phyloP scores from a whole-genome alignment of 1,139 yeast genomes.

The Pichia sp. region DNA sequence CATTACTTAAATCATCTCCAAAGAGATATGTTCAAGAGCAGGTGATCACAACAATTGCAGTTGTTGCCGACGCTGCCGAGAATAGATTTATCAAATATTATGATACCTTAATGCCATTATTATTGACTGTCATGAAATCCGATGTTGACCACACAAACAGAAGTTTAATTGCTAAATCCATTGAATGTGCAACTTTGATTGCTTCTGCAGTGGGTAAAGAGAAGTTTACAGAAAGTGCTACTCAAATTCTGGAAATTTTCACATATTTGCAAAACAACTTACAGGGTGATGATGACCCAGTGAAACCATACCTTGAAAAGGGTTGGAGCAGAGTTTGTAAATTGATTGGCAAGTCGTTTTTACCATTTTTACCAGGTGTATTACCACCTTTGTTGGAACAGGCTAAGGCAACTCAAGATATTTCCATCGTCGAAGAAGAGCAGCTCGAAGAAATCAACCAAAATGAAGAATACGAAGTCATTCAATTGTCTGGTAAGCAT shows the following conservation, averaged over 20 bases:
- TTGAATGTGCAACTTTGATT: conserved; percentile 90
- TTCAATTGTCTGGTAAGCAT: conserved; percentile 85
- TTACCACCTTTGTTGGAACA: conserved; percentile 81
- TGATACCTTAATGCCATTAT: conserved; percentile 89
- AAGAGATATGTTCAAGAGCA: conserved; percentile 95
- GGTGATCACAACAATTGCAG: conserved; percentile 92
- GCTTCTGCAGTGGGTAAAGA: conserved; percentile 97
- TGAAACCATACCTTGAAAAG: conserved; percentile 80
- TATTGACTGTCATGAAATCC: conserved; percentile 71
- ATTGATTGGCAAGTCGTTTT: conserved; percentile 77
- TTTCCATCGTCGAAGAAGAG: conserved; percentile 81
- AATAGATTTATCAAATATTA: conserved; percentile 83
- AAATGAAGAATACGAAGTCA: conserved; percentile 94
- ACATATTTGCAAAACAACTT: conserved; percentile 65
- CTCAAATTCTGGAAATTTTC: conserved; percentile 68
- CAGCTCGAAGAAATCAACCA: conserved; percentile 78
- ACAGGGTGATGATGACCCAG: conserved; percentile 68
- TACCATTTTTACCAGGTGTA: conserved; percentile 84
- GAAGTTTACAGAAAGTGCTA: conserved; percentile 72
- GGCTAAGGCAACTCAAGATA: conserved; percentile 87
- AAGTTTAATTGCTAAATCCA: conserved; percentile 83
- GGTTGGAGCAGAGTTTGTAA: conserved; percentile 96
- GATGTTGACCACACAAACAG: conserved; percentile 80
- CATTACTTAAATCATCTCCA: conserved; percentile 68
- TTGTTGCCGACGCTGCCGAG: conserved; percentile 98